These are phyloP conservation scores for Picochlorum sp. DNA, from an alignment of 139 green algal species.

Conservation along the genomic window DNA sequence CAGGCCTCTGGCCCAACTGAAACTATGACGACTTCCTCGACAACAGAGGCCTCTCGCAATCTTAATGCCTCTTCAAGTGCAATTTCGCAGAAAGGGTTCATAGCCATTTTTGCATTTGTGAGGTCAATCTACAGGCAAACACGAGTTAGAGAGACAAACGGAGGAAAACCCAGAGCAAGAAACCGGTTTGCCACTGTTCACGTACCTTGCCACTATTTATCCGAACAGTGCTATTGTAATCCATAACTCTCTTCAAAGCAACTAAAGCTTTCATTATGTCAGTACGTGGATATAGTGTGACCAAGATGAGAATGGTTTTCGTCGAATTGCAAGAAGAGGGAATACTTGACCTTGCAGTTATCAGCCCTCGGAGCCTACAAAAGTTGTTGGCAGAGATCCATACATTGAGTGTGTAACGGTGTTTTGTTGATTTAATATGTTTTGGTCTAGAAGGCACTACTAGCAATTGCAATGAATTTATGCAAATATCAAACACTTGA, in stretches of 20 bases:
- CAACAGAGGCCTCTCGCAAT: conserved; percentile 60
- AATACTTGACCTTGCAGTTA: no score
- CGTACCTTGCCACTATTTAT: conserved; percentile 76
- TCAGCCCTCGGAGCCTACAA: no score
- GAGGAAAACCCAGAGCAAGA: background rate
- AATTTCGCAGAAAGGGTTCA: conserved; percentile 97
- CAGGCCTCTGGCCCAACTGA: conserved; percentile 55
- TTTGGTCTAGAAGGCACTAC: no score
- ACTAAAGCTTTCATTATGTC: conserved; percentile 24
- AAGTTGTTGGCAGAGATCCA: no score
- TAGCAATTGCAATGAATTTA: no score
- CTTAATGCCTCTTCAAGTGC: conserved; percentile 84
- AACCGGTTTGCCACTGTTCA: background rate
- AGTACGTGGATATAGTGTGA: no score
- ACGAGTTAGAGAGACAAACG: conserved; percentile 21
- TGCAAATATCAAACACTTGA: no score
- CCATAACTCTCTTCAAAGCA: conserved; percentile 36
- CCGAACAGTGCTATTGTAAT: conserved; percentile 83
- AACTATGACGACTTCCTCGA: conserved; percentile 75
- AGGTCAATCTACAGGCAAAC: conserved; percentile 79
- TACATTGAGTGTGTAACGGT: no score
- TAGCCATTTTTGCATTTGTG: conserved; percentile 73
- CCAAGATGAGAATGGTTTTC: no score
- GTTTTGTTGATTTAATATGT: no score
- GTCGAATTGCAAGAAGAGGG: no score